Conservation (phyloP, 2,329 filamentous ascomycete genomes). For the Botrytis pseudocinerea region DNA sequence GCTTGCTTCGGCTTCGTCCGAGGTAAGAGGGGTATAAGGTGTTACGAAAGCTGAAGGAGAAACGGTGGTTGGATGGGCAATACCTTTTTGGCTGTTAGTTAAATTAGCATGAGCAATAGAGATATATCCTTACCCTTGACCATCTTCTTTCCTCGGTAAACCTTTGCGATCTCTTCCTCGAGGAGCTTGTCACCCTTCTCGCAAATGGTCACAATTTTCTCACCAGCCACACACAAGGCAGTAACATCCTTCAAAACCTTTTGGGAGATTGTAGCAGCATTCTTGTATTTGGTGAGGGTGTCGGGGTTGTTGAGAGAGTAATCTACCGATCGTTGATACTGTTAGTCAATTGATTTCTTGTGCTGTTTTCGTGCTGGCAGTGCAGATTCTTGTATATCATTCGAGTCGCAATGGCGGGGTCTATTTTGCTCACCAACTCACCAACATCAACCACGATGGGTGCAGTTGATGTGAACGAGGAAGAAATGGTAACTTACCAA, state of each 20-base stretch:
- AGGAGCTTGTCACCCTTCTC: conserved; percentile 94
- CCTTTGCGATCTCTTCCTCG: conserved; percentile 89
- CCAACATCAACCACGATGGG: conserved; percentile 28
- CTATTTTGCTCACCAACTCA: conserved; percentile 29
- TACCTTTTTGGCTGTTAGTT: conserved; percentile 57
- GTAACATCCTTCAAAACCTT: conserved; percentile 88
- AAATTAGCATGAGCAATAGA: conserved; percentile 35
- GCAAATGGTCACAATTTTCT: conserved; percentile 92
- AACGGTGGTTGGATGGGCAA: conserved; percentile 91
- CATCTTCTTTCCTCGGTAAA: conserved; percentile 98
- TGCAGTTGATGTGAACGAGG: conserved; percentile 25
- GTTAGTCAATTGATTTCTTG: neutral
- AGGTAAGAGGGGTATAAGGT: conserved; percentile 88
- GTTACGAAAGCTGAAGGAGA: conserved; percentile 94
- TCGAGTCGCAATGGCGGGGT: conserved; percentile 39
- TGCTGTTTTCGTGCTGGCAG: neutral
- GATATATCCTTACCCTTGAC: conserved; percentile 64
- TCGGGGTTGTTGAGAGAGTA: conserved; percentile 89
- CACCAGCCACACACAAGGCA: conserved; percentile 73
- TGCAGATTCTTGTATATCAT: conserved; percentile 22
- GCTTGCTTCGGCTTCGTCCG: conserved; percentile 82
- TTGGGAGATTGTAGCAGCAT: conserved; percentile 89
- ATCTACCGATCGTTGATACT: conserved; percentile 52
- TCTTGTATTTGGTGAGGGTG: conserved; percentile 99
- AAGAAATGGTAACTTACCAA: conserved; percentile 42